phyloP scores from a whole-genome alignment of 495 filamentous ascomycete genomes.

The Clohesyomyces aquaticus region DNA sequence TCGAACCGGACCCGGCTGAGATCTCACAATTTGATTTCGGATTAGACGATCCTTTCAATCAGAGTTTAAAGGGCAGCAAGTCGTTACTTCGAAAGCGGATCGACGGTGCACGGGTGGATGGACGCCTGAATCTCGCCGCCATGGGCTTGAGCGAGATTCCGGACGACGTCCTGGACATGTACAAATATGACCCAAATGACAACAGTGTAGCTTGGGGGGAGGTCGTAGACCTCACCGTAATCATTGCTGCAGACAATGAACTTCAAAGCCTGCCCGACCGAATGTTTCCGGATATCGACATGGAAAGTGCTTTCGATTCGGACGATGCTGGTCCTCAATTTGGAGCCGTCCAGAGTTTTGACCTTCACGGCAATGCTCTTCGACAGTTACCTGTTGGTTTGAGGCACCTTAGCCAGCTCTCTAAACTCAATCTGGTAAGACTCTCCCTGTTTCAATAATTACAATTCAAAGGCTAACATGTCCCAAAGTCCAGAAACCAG shows the following conservation, averaged over 20 bases:
- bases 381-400: conserved; percentile 73
- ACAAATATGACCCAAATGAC: conserved; percentile 58
- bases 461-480: conserved; percentile 24
- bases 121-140: conserved; percentile 85
- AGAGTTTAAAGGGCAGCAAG: conserved; percentile 47
- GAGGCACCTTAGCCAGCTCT: conserved; percentile 70
- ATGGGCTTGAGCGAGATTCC: conserved; percentile 82
- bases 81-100: conserved; percentile 74
- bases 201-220: conserved; percentile 79
- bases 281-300: conserved; percentile 75
- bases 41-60: conserved; percentile 48
- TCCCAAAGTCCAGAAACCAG: conserved; percentile 71
- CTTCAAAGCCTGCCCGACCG: conserved; percentile 70
- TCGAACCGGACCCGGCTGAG: conserved; percentile 60
- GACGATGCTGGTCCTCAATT: conserved; percentile 77
- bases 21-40: conserved; percentile 48
- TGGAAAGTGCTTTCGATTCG: conserved; percentile 48
- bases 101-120: conserved; percentile 73
- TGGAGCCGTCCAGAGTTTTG: conserved; percentile 77
- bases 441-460: too few relatives aligned
- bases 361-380: conserved; percentile 84
- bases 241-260: conserved; percentile 93
- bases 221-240: conserved; percentile 84
- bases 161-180: conserved; percentile 86
- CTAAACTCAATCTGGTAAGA: conserved; percentile 76